phyloP scores from a whole-genome alignment of 108 stramenopile genomes.

The Cyclostephanos invisitatus region DNA sequence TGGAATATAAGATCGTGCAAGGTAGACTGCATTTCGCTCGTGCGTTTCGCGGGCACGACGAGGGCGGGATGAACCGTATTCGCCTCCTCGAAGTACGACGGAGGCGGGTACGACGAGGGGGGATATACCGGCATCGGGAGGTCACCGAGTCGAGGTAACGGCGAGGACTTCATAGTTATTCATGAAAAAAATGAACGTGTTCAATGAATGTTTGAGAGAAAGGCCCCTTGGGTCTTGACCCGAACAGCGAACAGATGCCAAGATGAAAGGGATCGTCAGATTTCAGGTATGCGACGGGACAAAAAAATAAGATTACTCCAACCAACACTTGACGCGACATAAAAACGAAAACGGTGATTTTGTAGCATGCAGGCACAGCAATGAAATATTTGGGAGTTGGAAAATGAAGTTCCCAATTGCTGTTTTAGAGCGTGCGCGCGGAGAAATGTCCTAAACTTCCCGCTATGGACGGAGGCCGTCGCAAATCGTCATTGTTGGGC shows the following conservation, averaged over 20 bases:
- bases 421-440: slow-evolving; percentile 7
- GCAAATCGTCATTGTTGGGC: slow-evolving; percentile 2
- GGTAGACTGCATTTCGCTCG: slow-evolving; percentile 54
- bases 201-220: not conserved
- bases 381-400: not conserved
- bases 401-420: not conserved
- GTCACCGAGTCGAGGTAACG: slow-evolving; percentile 23
- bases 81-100: slow-evolving; percentile 27
- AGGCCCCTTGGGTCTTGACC: not conserved
- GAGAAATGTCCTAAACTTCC: slow-evolving; percentile 12
- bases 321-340: not conserved
- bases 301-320: not conserved
- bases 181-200: not conserved
- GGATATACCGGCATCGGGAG: slow-evolving; percentile 31
- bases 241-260: not conserved
- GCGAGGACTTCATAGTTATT: not conserved
- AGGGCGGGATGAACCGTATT: slow-evolving; percentile 55
- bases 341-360: not conserved
- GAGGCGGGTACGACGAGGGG: slow-evolving; percentile 36
- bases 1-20: slow-evolving; percentile 56
- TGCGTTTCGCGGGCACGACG: slow-evolving; percentile 63
- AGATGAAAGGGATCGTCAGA: not conserved
- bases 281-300: not conserved
- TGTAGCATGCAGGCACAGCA: slow-evolving; percentile 30
- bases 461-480: not conserved